phyloP scores from a whole-genome alignment of 1,139 yeast genomes.

The Arxiozyma bovina region DNA sequence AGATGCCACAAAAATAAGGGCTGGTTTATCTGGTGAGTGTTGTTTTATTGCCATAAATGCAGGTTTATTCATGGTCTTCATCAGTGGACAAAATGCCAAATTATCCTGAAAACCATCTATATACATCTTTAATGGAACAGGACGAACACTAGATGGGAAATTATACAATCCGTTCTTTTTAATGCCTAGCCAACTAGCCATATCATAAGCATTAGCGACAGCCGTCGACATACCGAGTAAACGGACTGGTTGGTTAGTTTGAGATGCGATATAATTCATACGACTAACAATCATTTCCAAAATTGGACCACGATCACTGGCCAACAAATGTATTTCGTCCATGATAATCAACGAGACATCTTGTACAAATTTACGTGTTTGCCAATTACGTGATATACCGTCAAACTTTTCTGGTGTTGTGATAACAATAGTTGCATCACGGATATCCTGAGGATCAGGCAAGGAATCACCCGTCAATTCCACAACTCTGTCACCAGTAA shows the following conservation, averaged over 20 bases:
- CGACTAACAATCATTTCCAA: conserved; percentile 98
- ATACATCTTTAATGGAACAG: conserved; percentile 95
- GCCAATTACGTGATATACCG: conserved; percentile 98
- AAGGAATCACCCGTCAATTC: conserved; percentile 95
- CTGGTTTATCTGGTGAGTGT: conserved; percentile 90
- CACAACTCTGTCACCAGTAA: conserved; percentile 61
- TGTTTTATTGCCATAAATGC: conserved; percentile 94
- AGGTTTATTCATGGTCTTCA: conserved; percentile 98
- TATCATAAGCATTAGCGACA: conserved; percentile 92
- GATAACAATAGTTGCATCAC: conserved; percentile 82
- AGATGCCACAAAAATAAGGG: conserved; percentile 89
- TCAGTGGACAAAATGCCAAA: conserved; percentile 85
- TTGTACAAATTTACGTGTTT: conserved; percentile 85
- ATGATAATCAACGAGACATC: conserved; percentile 83
- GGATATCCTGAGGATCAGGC: conserved; percentile 81
- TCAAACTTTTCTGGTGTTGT: conserved; percentile 98
- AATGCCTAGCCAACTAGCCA: conserved; percentile 97
- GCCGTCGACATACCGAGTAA: conserved; percentile 94
- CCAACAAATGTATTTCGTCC: conserved; percentile 96
- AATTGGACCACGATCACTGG: conserved; percentile 97
- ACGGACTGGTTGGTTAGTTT: conserved; percentile 67
- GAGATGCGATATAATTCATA: conserved; percentile 82
- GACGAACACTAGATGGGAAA: conserved; percentile 92
- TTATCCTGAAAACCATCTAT: conserved; percentile 97
- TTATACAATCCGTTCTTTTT: conserved; percentile 74